Conservation (phyloP, 1,139 yeast species). For the Taphrina populina region DNA sequence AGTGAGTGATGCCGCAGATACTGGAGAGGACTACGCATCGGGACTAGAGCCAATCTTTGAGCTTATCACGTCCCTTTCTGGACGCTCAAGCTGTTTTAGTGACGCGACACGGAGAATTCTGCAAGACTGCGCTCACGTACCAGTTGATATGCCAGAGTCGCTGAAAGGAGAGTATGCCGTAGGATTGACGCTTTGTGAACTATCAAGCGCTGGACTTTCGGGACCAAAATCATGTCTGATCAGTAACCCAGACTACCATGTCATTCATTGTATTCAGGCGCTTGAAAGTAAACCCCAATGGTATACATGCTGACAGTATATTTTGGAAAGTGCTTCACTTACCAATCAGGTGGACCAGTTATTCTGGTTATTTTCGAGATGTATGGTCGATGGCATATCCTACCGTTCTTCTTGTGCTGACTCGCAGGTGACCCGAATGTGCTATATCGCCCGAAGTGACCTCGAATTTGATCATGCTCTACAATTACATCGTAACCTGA, state of each 20-base stretch:
- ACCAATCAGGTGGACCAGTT: conserved; percentile 24
- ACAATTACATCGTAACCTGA: conserved; percentile 13
- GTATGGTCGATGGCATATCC: no score
- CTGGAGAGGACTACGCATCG: no score
- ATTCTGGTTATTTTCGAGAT: conserved; percentile 34
- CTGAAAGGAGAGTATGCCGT: conserved; percentile 25
- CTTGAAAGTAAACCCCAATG: conserved; percentile 4
- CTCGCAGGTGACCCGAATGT: conserved; percentile 12
- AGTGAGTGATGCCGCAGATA: no score
- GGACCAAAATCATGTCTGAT: conserved; percentile 16
- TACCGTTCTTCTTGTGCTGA: no score
- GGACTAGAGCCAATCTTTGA: not conserved
- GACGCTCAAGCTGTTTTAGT: conserved; percentile 28
- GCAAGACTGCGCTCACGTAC: conserved; percentile 4
- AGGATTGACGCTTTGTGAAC: conserved; percentile 34
- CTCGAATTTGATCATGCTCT: conserved; percentile 1
- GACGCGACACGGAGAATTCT: conserved; percentile 7
- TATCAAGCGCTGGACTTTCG: conserved; percentile 24
- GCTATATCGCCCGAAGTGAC: conserved; percentile 12
- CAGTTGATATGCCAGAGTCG: conserved; percentile 20
- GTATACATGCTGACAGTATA: not conserved
- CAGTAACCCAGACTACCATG: not conserved
- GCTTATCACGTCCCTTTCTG: conserved; percentile 3
- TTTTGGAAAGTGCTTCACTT: not conserved
- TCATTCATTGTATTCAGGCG: conserved; percentile 5